Percentiles rank a stretch among this genome's conserved stretches.
These are phyloP conservation scores for Heimioporus punctisporus DNA, from an alignment of 1,284 basidiomycete genomes.

Conservation along the genomic window DNA sequence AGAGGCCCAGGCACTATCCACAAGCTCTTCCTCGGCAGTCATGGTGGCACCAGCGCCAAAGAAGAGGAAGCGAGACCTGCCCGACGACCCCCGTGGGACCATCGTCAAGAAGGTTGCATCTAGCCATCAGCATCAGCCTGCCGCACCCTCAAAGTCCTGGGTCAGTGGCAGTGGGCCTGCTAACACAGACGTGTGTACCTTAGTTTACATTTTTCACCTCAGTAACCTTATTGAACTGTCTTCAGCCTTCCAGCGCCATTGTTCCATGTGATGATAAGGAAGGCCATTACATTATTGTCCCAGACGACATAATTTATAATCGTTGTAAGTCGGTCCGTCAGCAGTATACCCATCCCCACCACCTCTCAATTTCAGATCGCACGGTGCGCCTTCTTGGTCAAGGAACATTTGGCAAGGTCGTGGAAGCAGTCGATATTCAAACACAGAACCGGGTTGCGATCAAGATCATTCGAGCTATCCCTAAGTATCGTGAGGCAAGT, in stretches of 20 bases:
- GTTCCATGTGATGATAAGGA: constrained; percentile 91
- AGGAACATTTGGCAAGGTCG: constrained; percentile 99
- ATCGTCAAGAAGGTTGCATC: constrained; percentile 59
- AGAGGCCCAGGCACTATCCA: constrained; percentile 74
- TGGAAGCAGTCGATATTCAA: constrained; percentile 88
- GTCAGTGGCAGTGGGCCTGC: constrained; percentile 60
- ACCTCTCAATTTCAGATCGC: constrained; percentile 60
- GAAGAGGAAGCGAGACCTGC: constrained; percentile 76
- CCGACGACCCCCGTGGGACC: constrained; percentile 66
- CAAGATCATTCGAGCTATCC: constrained; percentile 98
- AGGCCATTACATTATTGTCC: constrained; percentile 92
- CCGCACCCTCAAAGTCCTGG: constrained; percentile 57
- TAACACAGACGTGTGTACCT: constrained; percentile 61
- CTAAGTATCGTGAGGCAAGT: constrained; percentile 98
- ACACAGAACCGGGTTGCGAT: constrained; percentile 88
- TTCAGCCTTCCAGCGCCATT: constrained; percentile 58
- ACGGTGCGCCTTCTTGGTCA: constrained; percentile 93
- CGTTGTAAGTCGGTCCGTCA: constrained; percentile 63
- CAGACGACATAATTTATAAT: constrained; percentile 84
- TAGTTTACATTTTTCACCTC: constrained; percentile 17
- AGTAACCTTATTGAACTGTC: constrained; percentile 20
- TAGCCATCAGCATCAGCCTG: constrained; percentile 48
- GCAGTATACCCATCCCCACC: constrained; percentile 12
- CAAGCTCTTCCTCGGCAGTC: constrained; percentile 59
- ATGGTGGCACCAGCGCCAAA: constrained; percentile 67